phyloP scores from a whole-genome alignment of 768 basidiomycete species.

The Rhizopogon vinicolor region DNA sequence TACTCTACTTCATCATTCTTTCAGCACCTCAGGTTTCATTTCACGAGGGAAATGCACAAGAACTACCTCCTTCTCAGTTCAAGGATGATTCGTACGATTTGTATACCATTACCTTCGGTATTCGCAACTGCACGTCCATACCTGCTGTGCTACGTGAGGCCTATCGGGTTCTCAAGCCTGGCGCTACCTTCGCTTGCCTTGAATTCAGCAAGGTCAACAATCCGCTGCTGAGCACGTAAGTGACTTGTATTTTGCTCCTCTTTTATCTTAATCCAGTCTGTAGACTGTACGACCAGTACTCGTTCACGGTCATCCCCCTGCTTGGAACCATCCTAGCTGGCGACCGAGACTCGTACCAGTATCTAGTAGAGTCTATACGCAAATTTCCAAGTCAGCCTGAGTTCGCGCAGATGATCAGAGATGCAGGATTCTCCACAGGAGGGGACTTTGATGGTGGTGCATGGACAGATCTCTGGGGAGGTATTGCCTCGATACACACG shows the following conservation, averaged over 20 bases:
- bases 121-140: slow-evolving; percentile 94
- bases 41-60: slow-evolving; percentile 90
- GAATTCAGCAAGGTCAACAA: slow-evolving; percentile 95
- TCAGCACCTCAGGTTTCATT: slow-evolving; percentile 91
- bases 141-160: slow-evolving; percentile 86
- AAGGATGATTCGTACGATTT: slow-evolving; percentile 83
- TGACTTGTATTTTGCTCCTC: slow-evolving; percentile 10
- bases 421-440: slow-evolving; percentile 78
- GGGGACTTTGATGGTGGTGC: slow-evolving; percentile 74
- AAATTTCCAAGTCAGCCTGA: slow-evolving; percentile 85
- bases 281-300: slow-evolving; percentile 92
- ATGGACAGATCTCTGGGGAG: slow-evolving; percentile 84
- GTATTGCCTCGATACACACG: slow-evolving; percentile 81
- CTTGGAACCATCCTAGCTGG: slow-evolving; percentile 96
- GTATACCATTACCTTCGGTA: slow-evolving; percentile 98
- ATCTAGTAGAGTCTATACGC: slow-evolving; percentile 95
- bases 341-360: slow-evolving; percentile 94
- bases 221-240: slow-evolving; percentile 81
- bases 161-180: slow-evolving; percentile 91
- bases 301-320: slow-evolving; percentile 92
- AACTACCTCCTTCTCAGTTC: slow-evolving; percentile 62
- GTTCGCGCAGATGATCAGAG: slow-evolving; percentile 85
- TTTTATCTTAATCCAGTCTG: slow-evolving; percentile 5
- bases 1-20: slow-evolving; percentile 2
- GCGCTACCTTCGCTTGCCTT: slow-evolving; percentile 91